Base-by-base conservation (phyloP, 2,329 filamentous ascomycete genomes). In the Tolypocladium inflatum region DNA sequence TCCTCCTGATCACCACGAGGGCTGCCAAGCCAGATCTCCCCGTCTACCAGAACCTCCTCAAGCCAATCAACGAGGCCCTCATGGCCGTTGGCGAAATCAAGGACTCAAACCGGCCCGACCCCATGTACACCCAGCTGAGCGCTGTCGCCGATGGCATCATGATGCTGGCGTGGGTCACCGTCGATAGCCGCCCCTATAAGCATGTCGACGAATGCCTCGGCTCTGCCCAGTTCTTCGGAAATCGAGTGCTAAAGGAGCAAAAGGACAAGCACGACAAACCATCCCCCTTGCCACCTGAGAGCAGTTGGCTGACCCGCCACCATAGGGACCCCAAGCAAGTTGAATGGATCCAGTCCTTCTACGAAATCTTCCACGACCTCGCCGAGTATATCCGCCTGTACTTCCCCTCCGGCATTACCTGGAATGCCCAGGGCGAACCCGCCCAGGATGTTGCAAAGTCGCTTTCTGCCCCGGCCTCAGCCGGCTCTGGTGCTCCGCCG, bases 271-370 rank as follows among this genome's bases (percentile, higher is more conserved):
- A 66, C 41, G 72, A 57, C 43, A 30, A 15, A 23, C 41, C 21
- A 6, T 5, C 30, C 41, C 53, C 43, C 2, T n/a, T 26, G 26
- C 19, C 10, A n/a, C 19, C 15, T 26, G n/a, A 11, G 30, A 39
- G n/a, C 19, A 39, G 26, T 38, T 11, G 35, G 48, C 30, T 26
- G 8, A 50, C 37, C n/a, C 41, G 59, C 56, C 61, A 23, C 64
- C 54, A 41, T 9, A 94, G 90, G 76, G 90, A 93, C 67, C 81
- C 83, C 57, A 84, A 85, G 66, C 89, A 97, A 66, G 82, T 92
- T 57, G 87, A 94, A 68, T 99, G 92, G 85, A 85, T 97, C 39
- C 89, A 93, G 67, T 80, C 91, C n/a, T 97, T 95, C 77, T 96
- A 96, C 74, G 86, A 87, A 67, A 82, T 97, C 60, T 95, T 96